phyloP scores from a whole-genome alignment of 768 basidiomycete species.

The Clavaria fumosa region DNA sequence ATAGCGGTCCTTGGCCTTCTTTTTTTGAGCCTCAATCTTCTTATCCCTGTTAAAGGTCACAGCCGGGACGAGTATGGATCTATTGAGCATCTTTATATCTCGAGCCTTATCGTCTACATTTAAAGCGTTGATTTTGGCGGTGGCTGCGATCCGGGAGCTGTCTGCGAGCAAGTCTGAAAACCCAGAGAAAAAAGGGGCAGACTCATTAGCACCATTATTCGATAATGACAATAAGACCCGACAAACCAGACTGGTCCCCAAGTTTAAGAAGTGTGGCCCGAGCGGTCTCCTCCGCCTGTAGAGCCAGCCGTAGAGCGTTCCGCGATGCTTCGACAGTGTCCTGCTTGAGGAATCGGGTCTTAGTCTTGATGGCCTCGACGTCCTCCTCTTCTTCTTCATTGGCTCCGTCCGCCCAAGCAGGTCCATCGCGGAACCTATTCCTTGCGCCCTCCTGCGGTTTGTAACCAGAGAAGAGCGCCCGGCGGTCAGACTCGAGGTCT shows the following conservation, averaged over 20 bases:
- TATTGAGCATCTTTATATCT: constrained; percentile 88
- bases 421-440: constrained; percentile 58
- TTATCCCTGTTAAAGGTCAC: constrained; percentile 87
- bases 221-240: neutral
- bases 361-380: constrained; percentile 88
- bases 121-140: constrained; percentile 72
- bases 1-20: constrained; percentile 70
- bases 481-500: too few species aligned
- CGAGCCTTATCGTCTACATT: constrained; percentile 89
- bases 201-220: too few species aligned
- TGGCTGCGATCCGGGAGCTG: too few species aligned
- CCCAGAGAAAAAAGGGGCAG: too few species aligned
- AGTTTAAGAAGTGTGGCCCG: constrained; percentile 68
- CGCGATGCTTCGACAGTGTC: constrained; percentile 79
- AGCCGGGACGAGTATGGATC: constrained; percentile 86
- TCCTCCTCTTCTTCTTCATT: constrained; percentile 78
- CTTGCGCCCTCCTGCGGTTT: constrained; percentile 43
- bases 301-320: constrained; percentile 83
- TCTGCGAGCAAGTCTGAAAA: too few species aligned
- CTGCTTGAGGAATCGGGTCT: constrained; percentile 80
- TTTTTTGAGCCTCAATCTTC: constrained; percentile 79
- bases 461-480: constrained; percentile 63
- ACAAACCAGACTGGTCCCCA: constrained; percentile 84
- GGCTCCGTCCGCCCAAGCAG: constrained; percentile 30
- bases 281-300: constrained; percentile 95